Evolutionary conservation across 441 rosid species (phyloP).

Genomic region (Hypseocharis bilobata): DNA sequence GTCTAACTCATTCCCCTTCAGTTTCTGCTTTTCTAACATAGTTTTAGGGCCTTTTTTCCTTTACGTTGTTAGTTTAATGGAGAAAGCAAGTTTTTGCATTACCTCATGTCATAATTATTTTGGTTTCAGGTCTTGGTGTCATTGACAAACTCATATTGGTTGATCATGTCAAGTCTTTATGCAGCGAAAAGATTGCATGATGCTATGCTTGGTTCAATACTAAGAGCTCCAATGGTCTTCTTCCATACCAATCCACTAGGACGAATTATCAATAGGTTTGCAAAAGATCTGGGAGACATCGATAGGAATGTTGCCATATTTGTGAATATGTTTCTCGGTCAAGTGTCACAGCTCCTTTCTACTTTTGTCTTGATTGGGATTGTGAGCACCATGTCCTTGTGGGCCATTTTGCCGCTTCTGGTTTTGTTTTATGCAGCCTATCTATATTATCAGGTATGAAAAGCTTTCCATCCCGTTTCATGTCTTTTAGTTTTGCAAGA

Average conservation of each 20-base stretch:
- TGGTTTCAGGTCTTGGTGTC: constrained; percentile 67
- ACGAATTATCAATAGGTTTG: constrained; percentile 84
- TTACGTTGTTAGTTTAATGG: neutral
- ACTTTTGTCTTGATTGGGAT: constrained; percentile 86
- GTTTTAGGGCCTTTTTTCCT: neutral
- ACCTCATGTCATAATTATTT: constrained; percentile 6
- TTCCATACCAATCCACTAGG: constrained; percentile 96
- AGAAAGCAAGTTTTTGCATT: neutral
- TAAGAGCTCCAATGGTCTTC: constrained; percentile 97
- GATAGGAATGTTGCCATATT: constrained; percentile 76
- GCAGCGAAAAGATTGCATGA: constrained; percentile 87
- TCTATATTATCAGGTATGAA: constrained; percentile 83
- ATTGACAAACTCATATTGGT: constrained; percentile 80
- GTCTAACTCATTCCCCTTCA: neutral
- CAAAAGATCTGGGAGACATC: constrained; percentile 92
- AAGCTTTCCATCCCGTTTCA: constrained; percentile 13
- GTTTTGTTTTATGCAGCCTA: constrained; percentile 83
- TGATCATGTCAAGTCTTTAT: constrained; percentile 70
- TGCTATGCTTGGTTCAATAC: constrained; percentile 74
- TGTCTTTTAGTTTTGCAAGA: neutral
- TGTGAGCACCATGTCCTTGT: constrained; percentile 90
- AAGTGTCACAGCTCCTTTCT: constrained; percentile 78
- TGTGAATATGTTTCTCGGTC: constrained; percentile 74
- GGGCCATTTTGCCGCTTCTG: constrained; percentile 98
- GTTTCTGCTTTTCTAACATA: neutral